Evolutionary conservation across 2,329 filamentous ascomycete species (phyloP), one percentile per base, ranked within the genome.

Genomic region (Claviceps maximensis): DNA sequence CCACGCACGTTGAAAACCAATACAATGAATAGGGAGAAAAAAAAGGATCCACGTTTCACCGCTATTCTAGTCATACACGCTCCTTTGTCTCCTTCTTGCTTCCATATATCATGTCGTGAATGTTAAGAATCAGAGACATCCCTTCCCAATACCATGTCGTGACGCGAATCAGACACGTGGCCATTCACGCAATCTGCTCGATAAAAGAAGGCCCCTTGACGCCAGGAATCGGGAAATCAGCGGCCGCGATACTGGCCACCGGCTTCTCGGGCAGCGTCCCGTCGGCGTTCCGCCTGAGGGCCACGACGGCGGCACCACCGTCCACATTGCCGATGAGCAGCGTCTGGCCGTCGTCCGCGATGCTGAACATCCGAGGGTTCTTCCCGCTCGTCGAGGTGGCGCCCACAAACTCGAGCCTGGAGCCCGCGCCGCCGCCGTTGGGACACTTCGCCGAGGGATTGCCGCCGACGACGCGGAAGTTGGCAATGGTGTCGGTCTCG

Each of bases 291-390:
- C 50, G 50, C 42, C 33, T 50, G 52, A 76, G 63, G 8, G 69
- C 73, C 4, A 69, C 63, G 5, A 76, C 58, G 0, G 69, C 74
- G 15, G 56, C 56, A 3, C 62, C 62, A 38, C 72, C 74, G 51
- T 62, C 63, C 63, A 73, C 68, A 65, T 77, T 77, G n/a, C 67
- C 69, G n/a, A 70, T 66, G 57, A 76, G 76, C 47, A 77, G 58
- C 54, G 69, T 61, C 53, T 67, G 63, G 9, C 56, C 62, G 54
- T 66, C 64, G 44, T 68, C 60, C 56, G 61, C 56, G 41, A 67
- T 56, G 59, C 69, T 72, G 57, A 78, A 71, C 70, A 75, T 74
- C 58, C 75, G 73, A 8, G 76, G 75, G 5, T 63, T 50, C 4
- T 59, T 54, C 23, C 72, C 71, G 42, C 65, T 63, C 0, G 67